Conservation (phyloP, 345 rosid species). For the Odontarrhena argentea region DNA sequence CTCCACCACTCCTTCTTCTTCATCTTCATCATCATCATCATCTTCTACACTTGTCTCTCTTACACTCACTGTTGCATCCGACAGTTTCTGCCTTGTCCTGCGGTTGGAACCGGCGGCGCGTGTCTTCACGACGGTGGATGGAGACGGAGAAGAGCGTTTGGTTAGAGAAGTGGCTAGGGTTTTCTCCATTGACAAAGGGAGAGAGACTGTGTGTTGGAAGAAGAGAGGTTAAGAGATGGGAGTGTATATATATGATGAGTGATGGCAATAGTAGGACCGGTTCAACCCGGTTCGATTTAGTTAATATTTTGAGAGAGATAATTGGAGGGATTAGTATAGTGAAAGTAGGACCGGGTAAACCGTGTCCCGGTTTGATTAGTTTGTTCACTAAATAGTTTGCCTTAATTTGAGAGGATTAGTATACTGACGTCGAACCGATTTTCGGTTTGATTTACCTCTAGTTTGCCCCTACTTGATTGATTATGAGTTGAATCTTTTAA, state of each 20-base stretch:
- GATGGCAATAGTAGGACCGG: constrained; percentile 15
- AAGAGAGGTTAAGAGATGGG: constrained; percentile 25
- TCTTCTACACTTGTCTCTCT: constrained; percentile 25
- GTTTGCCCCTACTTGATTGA: background rate
- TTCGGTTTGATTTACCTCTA: background rate
- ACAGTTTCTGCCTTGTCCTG: constrained; percentile 24
- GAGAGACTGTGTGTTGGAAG: constrained; percentile 36
- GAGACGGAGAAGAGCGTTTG: constrained; percentile 35
- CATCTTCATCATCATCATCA: constrained; percentile 44
- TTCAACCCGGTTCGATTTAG: constrained; percentile 17
- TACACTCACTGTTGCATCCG: constrained; percentile 30
- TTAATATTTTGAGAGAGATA: background rate
- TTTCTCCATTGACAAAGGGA: constrained; percentile 43
- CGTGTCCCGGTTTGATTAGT: no score
- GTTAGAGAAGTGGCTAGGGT: constrained; percentile 25
- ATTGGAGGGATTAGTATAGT: no score
- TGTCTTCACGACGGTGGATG: constrained; percentile 29
- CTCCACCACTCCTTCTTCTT: constrained; percentile 48
- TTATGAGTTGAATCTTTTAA: background rate
- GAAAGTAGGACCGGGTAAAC: no score
- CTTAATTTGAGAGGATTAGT: no score
- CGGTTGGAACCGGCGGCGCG: constrained; percentile 21
- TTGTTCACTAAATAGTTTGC: no score
- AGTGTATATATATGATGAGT: constrained; percentile 14
- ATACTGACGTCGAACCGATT: no score